Percentiles rank a stretch among this genome's conserved stretches.
These are phyloP conservation scores for Candida montana DNA, from an alignment of 805 yeast species.

Conservation along the genomic window DNA sequence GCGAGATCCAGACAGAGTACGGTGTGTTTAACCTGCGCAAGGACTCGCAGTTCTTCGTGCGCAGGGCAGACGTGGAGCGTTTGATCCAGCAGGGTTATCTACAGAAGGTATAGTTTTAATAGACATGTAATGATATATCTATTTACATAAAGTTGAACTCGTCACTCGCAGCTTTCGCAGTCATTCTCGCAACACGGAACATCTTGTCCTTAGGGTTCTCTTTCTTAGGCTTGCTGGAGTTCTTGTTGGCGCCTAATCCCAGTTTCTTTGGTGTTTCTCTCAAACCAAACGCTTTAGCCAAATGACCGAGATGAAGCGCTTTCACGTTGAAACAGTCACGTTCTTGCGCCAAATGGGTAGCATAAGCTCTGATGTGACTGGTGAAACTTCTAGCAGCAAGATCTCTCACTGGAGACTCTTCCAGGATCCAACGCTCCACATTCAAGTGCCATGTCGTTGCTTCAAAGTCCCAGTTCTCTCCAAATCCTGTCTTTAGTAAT, in stretches of 20 bases:
- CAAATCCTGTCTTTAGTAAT: constrained; percentile 33
- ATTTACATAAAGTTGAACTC: constrained; percentile 62
- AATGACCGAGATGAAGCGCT: constrained; percentile 84
- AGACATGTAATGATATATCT: too few relatives aligned
- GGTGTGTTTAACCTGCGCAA: constrained; percentile 92
- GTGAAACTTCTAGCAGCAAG: constrained; percentile 77
- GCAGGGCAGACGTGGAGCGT: constrained; percentile 92
- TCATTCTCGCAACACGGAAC: constrained; percentile 69
- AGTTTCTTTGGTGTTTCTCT: constrained; percentile 89
- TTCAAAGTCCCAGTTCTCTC: constrained; percentile 77
- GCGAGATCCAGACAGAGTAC: constrained; percentile 95
- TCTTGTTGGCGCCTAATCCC: constrained; percentile 36
- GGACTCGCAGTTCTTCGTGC: constrained; percentile 89
- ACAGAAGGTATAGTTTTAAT: constrained; percentile 64
- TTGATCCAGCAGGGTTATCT: constrained; percentile 90
- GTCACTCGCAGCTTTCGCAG: constrained; percentile 54
- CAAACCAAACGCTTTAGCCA: constrained; percentile 90
- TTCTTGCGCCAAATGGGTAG: constrained; percentile 86
- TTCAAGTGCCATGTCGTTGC: constrained; percentile 96
- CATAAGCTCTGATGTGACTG: constrained; percentile 90
- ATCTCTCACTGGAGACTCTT: constrained; percentile 51
- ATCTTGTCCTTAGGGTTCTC: constrained; percentile 69
- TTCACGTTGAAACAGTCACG: constrained; percentile 77
- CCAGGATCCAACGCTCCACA: constrained; percentile 83
- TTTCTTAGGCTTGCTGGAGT: constrained; percentile 40